Conservation (phyloP, 257 asterid species). For the Gentiana straminea region DNA sequence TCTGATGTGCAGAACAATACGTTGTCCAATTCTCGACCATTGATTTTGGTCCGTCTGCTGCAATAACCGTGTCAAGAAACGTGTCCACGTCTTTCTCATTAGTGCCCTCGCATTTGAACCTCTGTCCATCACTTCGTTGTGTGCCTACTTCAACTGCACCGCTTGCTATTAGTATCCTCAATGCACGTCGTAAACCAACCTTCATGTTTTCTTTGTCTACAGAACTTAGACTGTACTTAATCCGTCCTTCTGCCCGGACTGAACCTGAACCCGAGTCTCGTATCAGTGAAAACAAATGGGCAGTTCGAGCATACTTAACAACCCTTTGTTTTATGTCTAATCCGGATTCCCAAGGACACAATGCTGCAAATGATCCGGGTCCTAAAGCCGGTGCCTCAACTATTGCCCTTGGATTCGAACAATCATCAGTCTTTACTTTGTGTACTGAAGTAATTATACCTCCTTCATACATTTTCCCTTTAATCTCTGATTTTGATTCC, state of each 20-base stretch:
- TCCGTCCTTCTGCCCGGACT: slow-evolving; percentile 37
- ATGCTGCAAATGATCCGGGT: slow-evolving; percentile 63
- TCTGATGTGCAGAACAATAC: slow-evolving; percentile 77
- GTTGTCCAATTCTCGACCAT: slow-evolving; percentile 45
- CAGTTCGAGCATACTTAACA: slow-evolving; percentile 51
- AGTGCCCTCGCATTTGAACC: slow-evolving; percentile 35
- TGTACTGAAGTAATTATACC: slow-evolving; percentile 77
- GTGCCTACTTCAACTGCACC: slow-evolving; percentile 89
- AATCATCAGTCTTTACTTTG: slow-evolving; percentile 25
- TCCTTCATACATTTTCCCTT: slow-evolving; percentile 57
- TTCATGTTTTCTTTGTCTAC: slow-evolving; percentile 49
- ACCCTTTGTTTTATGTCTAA: slow-evolving; percentile 27
- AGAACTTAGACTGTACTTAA: slow-evolving; percentile 23
- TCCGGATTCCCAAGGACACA: slow-evolving; percentile 65
- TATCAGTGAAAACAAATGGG: slow-evolving; percentile 55
- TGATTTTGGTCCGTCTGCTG: slow-evolving; percentile 55
- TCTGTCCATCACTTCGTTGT: slow-evolving; percentile 66
- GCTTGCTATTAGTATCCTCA: slow-evolving; percentile 58
- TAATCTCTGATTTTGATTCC: slow-evolving; percentile 21
- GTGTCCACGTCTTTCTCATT: slow-evolving; percentile 32
- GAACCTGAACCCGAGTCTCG: slow-evolving; percentile 50
- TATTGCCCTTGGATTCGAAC: slow-evolving; percentile 30
- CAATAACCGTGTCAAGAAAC: slow-evolving; percentile 48
- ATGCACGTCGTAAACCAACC: slow-evolving; percentile 32
- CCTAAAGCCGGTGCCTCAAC: slow-evolving; percentile 52